A percentile compares a stretch with the other conserved stretches of the same genome.
These are phyloP conservation scores for Kockiozyma suomiensis DNA, from an alignment of 805 yeast genomes.

Conservation along the genomic window DNA sequence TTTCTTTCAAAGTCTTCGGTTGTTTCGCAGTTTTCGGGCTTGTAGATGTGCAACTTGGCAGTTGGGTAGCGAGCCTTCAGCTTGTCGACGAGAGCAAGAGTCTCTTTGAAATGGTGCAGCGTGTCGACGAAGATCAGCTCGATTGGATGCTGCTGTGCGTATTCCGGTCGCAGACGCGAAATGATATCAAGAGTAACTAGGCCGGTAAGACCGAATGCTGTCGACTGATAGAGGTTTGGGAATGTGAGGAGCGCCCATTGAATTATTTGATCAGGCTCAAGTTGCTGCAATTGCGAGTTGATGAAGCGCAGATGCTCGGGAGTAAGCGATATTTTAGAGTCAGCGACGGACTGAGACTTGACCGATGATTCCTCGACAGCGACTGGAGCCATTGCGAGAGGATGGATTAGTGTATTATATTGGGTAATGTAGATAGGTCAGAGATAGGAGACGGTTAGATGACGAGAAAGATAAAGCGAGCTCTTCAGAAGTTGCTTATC, in stretches of 20 bases:
- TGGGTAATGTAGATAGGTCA: neutral
- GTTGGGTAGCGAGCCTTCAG: slow-evolving; percentile 60
- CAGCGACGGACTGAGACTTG: neutral
- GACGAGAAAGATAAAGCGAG: neutral
- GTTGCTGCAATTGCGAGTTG: slow-evolving; percentile 59
- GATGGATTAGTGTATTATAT: no score
- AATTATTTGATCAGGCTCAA: slow-evolving; percentile 71
- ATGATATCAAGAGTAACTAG: slow-evolving; percentile 84
- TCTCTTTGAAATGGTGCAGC: slow-evolving; percentile 92
- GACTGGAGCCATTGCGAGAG: slow-evolving; percentile 24
- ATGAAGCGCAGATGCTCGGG: slow-evolving; percentile 63
- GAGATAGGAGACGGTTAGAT: neutral
- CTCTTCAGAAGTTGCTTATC: neutral
- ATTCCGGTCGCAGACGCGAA: slow-evolving; percentile 50
- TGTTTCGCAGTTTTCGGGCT: slow-evolving; percentile 59
- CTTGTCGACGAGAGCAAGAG: slow-evolving; percentile 67
- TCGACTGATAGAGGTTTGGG: slow-evolving; percentile 82
- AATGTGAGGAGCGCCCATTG: slow-evolving; percentile 83
- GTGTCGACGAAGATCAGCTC: slow-evolving; percentile 89
- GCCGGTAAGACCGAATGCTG: slow-evolving; percentile 95
- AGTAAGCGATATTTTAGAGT: slow-evolving; percentile 43
- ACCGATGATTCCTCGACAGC: slow-evolving; percentile 10
- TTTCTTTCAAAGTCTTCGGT: slow-evolving; percentile 65
- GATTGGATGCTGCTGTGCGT: slow-evolving; percentile 47
- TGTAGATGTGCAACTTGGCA: slow-evolving; percentile 61